phyloP scores from a whole-genome alignment of 306 rosid species.

The Lathyrus tuberosus region DNA sequence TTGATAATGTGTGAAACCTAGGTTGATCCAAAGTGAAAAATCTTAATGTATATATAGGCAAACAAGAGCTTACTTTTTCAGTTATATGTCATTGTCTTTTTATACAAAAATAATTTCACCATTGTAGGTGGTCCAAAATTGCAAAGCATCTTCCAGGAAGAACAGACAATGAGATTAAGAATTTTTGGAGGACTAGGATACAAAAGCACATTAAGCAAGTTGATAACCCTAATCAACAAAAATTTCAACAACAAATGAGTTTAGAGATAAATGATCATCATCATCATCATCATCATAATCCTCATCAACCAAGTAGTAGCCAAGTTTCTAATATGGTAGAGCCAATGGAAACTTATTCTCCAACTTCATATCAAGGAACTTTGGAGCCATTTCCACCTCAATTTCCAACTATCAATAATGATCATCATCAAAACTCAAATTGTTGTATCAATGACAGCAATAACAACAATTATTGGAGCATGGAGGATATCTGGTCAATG shows the following conservation, averaged over 20 bases:
- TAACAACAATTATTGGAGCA: conserved; percentile 70
- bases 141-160: conserved; percentile 96
- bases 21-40: neutral
- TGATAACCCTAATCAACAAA: conserved; percentile 33
- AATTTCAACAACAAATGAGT: conserved; percentile 43
- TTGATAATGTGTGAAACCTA: conserved; percentile 3
- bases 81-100: conserved; percentile 26
- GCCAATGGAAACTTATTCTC: conserved; percentile 53
- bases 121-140: conserved; percentile 90
- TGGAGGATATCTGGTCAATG: conserved; percentile 97
- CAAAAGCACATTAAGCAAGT: conserved; percentile 94
- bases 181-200: conserved; percentile 96
- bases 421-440: conserved; percentile 47
- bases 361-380: conserved; percentile 41
- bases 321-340: conserved; percentile 47
- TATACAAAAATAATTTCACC: conserved; percentile 13
- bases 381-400: conserved; percentile 47
- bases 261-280: conserved; percentile 39
- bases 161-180: conserved; percentile 94
- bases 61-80: conserved; percentile 11
- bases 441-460: conserved; percentile 43
- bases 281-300: conserved; percentile 2
- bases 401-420: conserved; percentile 38
- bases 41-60: neutral
- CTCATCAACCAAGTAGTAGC: conserved; percentile 52